Base-by-base conservation (phyloP, 176 grass and related monocot species). In the Thinopyrum elongatum region DNA sequence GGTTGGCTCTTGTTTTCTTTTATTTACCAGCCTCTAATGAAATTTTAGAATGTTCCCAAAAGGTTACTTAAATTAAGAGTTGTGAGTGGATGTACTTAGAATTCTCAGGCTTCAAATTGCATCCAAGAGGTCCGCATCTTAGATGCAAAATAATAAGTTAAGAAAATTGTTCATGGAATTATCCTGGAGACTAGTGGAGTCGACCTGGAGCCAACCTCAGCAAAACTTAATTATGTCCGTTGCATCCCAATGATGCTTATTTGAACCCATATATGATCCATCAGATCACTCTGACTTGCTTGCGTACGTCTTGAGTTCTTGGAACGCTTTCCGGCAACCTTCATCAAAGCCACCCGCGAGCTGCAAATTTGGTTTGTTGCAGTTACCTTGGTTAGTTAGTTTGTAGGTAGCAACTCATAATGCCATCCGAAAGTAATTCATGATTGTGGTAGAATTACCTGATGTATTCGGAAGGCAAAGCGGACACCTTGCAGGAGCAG, bases 391-490 rank as follows among this genome's bases (percentile, higher is more conserved):
- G 82, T 73, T 73, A 65, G 27, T 16, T 76, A 62, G 17, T 87
- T 70, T 83, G 26, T 83, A 53, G 25, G 70, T 81, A 78, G 65
- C 44, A 53, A 80, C 16, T 26, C 33, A 42, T 36, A 79, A 26
- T 82, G 82, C 9, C 78, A 63, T 60, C 46, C 25, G 10, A 39
- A 86, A 80, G 63, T 47, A 89, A 84, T 55, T 31, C 39, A 14
- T 81, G 22, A 67, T 82, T 44, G 42, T 2, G 22, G 16, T 17
- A 41, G 47, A 58, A 31, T 67, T 89, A 99, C 97, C 97, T 99
- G 97, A 71, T 99, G 94, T 71, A 99, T 88, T 66, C 94, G 94
- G 80, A 96, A 99, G 57, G 94, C 88, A 91, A 99, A 96, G 62
- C 97, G 92, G 57, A 93, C 97, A 49, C 92, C 97, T 35, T 88